Evolutionary conservation across 176 grass and related monocot genomes (phyloP), one percentile per base, ranked within the genome.

Genomic region (Canna indica): DNA sequence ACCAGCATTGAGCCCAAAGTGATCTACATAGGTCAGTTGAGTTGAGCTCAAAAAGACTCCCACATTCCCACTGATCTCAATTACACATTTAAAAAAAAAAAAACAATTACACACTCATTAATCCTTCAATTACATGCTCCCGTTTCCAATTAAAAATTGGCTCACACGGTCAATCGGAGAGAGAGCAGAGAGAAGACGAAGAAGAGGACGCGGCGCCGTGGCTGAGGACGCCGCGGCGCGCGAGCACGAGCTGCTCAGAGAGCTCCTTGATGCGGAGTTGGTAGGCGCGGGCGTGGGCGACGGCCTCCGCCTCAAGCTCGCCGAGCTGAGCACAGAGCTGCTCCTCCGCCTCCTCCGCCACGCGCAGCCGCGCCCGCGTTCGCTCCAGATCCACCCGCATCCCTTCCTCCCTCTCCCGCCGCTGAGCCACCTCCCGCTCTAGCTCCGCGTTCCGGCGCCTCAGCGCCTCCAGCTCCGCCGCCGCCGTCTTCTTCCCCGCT

Each of bases 301-400:
- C 36, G 27, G 81, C 83, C 81, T 96, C 88, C 0, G 88, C 88
- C 78, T 96, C 88, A 35, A 91, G 78, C 76, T 91, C 92, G 6
- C 85, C 88, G 60, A 91, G 81, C 78, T 96, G 73, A 63, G 75
- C 77, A 60, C 85, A 88, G n/a, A 91, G 81, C 28, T 81, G 76
- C 81, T 91, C 88, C 85, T 91, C 88, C 45, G 76, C 92, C 76
- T 88, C 92, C 78, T 96, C 88, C 18, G 78, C 52, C 27, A 80
- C 73, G 27, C 69, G 77, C 58, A 87, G 61, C 78, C 83, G 47
- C 62, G 64, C 71, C 16, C 85, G 78, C 14, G 88, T 85, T 31
- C 67, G 75, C 67, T 91, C 85, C 74, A 91, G 83, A 85, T 96
- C 83, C 26, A 42, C 71, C 59, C 63, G 64, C 65, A 87, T 68